These are phyloP conservation scores for Pythium brachiatum DNA, from an alignment of 352 stramenopile genomes.

Conservation along the genomic window DNA sequence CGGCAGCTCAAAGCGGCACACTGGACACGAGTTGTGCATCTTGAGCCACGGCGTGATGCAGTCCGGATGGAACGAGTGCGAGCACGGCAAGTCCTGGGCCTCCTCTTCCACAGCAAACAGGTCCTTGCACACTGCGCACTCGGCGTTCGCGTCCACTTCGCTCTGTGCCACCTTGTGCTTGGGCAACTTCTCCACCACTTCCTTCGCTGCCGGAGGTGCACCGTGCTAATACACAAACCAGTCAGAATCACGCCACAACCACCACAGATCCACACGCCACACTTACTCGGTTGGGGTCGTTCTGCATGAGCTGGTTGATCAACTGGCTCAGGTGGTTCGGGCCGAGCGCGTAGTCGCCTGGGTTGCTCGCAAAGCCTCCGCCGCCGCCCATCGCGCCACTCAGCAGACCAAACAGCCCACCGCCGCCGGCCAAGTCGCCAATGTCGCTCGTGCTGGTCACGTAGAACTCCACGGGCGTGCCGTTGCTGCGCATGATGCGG, in stretches of 20 bases:
- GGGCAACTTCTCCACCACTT: constrained; percentile 70
- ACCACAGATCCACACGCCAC: background rate
- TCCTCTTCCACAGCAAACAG: constrained; percentile 78
- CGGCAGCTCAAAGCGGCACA: constrained; percentile 81
- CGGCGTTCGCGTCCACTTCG: constrained; percentile 71
- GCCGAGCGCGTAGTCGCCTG: constrained; percentile 83
- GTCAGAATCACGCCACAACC: background rate
- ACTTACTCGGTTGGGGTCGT: constrained; percentile 80
- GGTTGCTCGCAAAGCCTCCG: constrained; percentile 52
- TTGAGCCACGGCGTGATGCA: constrained; percentile 88
- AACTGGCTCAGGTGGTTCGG: constrained; percentile 66
- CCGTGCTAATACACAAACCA: constrained; percentile 49
- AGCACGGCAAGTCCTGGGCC: constrained; percentile 66
- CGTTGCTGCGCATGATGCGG: constrained; percentile 62
- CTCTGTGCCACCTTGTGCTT: constrained; percentile 70
- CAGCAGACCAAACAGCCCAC: constrained; percentile 39
- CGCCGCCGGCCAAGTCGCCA: constrained; percentile 21
- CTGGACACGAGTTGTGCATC: constrained; percentile 86
- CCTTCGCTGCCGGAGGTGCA: constrained; percentile 70
- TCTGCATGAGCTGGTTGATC: constrained; percentile 89
- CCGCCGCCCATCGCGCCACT: constrained; percentile 48
- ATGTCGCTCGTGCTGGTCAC: constrained; percentile 58
- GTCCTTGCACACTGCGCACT: constrained; percentile 88
- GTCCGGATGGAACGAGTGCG: constrained; percentile 79
- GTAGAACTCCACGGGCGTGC: constrained; percentile 73